Evolutionary conservation across 148 eudicot species (phyloP).

Genomic region (Rhododendron molle): DNA sequence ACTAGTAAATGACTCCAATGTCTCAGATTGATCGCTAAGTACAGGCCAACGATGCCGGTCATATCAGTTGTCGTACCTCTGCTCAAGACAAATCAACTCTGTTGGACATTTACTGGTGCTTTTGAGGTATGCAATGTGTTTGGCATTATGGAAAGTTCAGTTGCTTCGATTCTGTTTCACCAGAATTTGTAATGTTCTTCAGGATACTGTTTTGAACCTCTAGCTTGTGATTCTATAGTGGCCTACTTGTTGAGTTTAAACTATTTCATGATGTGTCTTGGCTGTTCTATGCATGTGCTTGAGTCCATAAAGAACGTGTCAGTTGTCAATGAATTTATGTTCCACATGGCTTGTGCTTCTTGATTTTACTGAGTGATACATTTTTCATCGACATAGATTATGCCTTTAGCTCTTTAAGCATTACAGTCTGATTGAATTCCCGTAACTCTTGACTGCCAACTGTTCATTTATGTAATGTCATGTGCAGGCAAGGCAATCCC

Average conservation of each 20-base stretch:
- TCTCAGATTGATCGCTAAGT: slow-evolving; percentile 75
- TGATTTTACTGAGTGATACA: not conserved
- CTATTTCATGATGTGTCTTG: not conserved
- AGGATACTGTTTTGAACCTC: not conserved
- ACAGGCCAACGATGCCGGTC: slow-evolving; percentile 81
- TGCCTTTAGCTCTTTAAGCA: not conserved
- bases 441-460: not conserved
- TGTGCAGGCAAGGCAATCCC: slow-evolving; percentile 84
- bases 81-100: slow-evolving; percentile 76
- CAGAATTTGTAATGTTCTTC: not conserved
- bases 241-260: not conserved
- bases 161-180: slow-evolving; percentile 1
- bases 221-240: not conserved
- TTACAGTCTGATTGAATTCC: not conserved
- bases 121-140: slow-evolving; percentile 62
- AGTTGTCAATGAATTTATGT: not conserved
- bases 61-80: slow-evolving; percentile 75
- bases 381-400: not conserved
- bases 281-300: not conserved
- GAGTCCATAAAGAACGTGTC: not conserved
- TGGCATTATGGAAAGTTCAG: not conserved
- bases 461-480: not conserved
- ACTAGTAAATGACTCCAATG: not conserved
- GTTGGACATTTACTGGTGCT: slow-evolving; percentile 88
- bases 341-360: not conserved